Evolutionary conservation across 1,284 basidiomycete genomes (phyloP).

Genomic region (Pascua guehoae): DNA sequence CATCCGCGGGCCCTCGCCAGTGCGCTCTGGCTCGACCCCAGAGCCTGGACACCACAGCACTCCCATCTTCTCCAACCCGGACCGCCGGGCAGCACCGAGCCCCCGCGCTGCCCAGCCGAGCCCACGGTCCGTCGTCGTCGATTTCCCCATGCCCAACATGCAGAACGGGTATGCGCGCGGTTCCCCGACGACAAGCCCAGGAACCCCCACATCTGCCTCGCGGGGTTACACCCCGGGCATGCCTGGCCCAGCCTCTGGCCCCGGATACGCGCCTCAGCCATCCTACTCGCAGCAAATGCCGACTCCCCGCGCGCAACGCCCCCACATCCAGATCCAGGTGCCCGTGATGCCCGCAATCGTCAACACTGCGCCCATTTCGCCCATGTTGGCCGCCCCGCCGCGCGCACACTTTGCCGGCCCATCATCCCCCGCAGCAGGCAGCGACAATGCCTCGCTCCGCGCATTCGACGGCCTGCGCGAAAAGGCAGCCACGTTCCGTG

Average conservation of each 20-base stretch:
- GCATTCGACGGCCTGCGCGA: slow-evolving; percentile 38
- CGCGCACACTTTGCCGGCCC: slow-evolving; percentile 17
- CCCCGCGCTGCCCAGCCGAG: not conserved
- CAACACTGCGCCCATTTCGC: slow-evolving; percentile 7
- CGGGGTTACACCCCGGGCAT: no score
- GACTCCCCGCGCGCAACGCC: not conserved
- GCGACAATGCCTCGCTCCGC: slow-evolving; percentile 23
- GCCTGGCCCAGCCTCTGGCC: no score
- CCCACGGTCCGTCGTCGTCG: not conserved
- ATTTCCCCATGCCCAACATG: slow-evolving; percentile 6
- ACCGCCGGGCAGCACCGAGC: not conserved
- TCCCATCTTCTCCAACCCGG: not conserved
- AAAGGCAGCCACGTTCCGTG: slow-evolving; percentile 42
- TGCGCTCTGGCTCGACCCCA: no score
- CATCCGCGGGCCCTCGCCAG: no score
- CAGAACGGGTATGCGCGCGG: no score
- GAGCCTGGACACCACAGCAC: no score
- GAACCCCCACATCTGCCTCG: no score
- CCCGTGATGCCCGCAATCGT: slow-evolving; percentile 1
- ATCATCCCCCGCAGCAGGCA: slow-evolving; percentile 4
- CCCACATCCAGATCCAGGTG: not conserved
- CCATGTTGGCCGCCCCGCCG: slow-evolving; percentile 37
- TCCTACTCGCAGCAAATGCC: not conserved
- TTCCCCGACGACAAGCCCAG: no score
- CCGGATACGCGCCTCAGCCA: not conserved